A percentile compares a stretch with the other conserved stretches of the same genome.
phyloP scores from a whole-genome alignment of 2,329 filamentous ascomycete genomes.

The Niveomyces coronatus region DNA sequence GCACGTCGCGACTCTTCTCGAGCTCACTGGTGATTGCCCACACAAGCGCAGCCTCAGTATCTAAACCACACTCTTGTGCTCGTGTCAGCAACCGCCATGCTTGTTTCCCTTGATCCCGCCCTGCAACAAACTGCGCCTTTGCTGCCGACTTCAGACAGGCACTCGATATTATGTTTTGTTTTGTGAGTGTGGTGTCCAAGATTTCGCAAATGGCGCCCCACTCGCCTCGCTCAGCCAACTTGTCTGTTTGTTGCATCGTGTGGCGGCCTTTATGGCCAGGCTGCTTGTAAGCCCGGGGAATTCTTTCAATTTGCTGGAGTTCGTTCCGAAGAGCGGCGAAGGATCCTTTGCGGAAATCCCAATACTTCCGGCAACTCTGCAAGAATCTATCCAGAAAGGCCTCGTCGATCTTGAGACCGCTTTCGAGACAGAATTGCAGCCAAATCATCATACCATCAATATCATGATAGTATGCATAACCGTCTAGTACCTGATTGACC shows the following conservation, averaged over 20 bases:
- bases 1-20: conserved; percentile 21
- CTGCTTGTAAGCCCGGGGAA: not conserved
- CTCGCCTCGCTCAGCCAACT: not conserved
- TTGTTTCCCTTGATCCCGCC: not conserved
- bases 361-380: conserved; percentile 5
- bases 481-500: conserved; percentile 21
- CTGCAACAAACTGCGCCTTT: not conserved
- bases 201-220: conserved; percentile 3
- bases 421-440: conserved; percentile 22
- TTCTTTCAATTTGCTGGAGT: too few relatives aligned
- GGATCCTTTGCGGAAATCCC: conserved; percentile 3
- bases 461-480: conserved; percentile 20
- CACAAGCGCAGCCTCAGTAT: conserved; percentile 13
- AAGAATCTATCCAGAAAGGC: conserved; percentile 18
- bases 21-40: conserved; percentile 28
- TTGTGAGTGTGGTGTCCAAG: conserved; percentile 3
- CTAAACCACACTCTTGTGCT: not conserved
- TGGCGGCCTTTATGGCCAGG: not conserved
- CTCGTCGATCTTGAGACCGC: conserved; percentile 20
- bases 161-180: not conserved
- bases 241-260: not conserved
- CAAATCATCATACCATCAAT: conserved; percentile 19
- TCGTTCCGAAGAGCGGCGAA: too few relatives aligned
- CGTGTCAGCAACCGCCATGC: not conserved
- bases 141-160: not conserved